phyloP scores from a whole-genome alignment of 2,329 filamentous ascomycete genomes.

The Aspergillus latus region DNA sequence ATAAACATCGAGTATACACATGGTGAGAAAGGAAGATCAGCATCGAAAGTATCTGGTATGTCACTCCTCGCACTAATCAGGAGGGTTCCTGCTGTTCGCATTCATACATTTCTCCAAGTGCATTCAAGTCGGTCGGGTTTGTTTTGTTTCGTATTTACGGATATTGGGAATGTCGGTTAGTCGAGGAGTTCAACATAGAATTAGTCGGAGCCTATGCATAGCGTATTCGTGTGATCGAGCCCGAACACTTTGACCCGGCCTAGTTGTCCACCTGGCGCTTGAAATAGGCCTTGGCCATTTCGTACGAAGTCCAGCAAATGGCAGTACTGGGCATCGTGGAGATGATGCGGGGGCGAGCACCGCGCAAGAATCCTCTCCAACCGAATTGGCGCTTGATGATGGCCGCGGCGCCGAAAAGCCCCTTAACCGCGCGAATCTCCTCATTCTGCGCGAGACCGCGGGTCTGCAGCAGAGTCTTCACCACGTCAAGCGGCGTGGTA shows the following conservation, averaged over 20 bases:
- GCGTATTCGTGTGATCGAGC: slow-evolving; percentile 19
- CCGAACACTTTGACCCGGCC: slow-evolving; percentile 8
- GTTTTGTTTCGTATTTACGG: not conserved
- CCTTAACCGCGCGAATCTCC: slow-evolving; percentile 81
- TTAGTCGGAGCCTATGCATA: slow-evolving; percentile 3
- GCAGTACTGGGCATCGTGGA: slow-evolving; percentile 98
- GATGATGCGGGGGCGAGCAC: slow-evolving; percentile 83
- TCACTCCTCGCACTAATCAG: not conserved
- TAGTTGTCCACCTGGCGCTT: slow-evolving; percentile 44
- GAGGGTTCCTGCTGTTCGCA: not conserved
- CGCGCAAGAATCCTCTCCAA: slow-evolving; percentile 85
- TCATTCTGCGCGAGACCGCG: slow-evolving; percentile 77
- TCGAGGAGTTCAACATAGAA: not conserved
- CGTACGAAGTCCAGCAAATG: slow-evolving; percentile 85
- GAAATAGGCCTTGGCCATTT: slow-evolving; percentile 69
- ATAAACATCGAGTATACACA: slow-evolving; percentile 13
- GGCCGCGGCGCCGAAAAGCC: slow-evolving; percentile 73
- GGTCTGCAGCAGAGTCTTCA: slow-evolving; percentile 96
- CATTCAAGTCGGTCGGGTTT: not conserved
- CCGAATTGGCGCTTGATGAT: slow-evolving; percentile 85
- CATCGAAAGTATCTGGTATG: slow-evolving; percentile 3
- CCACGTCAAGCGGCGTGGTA: slow-evolving; percentile 95
- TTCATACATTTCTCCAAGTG: not conserved
- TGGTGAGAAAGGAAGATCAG: slow-evolving; percentile 14
- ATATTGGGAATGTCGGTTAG: not conserved